Conservation (phyloP, 148 eudicot genomes). For the Vaccinium myrtillus region DNA sequence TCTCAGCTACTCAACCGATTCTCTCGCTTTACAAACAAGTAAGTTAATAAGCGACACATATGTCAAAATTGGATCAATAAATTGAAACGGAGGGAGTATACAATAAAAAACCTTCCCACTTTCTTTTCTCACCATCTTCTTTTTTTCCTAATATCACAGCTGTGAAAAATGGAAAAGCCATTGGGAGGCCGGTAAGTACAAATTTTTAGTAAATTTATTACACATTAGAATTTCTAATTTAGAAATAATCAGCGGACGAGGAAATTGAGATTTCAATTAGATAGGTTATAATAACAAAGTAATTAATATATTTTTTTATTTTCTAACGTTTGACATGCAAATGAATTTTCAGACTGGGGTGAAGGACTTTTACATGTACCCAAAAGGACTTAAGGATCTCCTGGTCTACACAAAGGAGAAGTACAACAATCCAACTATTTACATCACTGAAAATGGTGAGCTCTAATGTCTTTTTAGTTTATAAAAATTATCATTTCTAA, state of each 20-base stretch:
- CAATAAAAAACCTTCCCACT: neutral
- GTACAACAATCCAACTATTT: conserved; percentile 26
- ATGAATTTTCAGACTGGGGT: conserved; percentile 1
- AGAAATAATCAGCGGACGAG: neutral
- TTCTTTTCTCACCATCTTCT: neutral
- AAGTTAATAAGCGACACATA: conserved; percentile 3
- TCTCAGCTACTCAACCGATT: conserved; percentile 42
- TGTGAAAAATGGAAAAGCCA: neutral
- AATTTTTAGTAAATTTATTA: neutral
- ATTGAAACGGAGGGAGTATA: too few species aligned
- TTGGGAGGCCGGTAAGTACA: neutral
- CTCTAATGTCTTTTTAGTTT: neutral
- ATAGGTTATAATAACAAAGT: neutral
- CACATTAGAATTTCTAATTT: too few species aligned
- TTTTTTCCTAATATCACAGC: neutral
- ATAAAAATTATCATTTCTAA: too few species aligned
- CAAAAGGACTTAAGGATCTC: conserved; percentile 20
- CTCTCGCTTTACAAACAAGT: conserved; percentile 37
- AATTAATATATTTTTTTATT: neutral
- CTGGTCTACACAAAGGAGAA: conserved; percentile 23
- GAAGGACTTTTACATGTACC: neutral
- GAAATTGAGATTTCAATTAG: neutral
- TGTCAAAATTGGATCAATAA: too few species aligned
- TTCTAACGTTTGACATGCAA: neutral
- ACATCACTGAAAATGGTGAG: conserved; percentile 29